These are phyloP conservation scores for Aspergillus sp. DNA, from an alignment of 2,329 filamentous ascomycete genomes.

Conservation along the genomic window DNA sequence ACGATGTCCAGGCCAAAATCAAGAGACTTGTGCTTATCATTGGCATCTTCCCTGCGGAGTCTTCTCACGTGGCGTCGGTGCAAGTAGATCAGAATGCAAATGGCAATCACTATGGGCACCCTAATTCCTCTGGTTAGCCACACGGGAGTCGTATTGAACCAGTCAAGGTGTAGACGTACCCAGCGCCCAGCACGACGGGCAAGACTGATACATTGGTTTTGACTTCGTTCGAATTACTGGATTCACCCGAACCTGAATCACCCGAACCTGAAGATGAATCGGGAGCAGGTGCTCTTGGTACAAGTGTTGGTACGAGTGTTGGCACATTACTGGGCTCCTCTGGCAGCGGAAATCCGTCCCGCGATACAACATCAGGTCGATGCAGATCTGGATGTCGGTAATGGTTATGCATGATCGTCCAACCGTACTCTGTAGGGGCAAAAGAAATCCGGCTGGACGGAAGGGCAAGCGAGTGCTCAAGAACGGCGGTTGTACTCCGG, in stretches of 20 bases:
- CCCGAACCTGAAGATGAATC: conserved; percentile 12
- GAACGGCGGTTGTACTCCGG: too few relatives aligned
- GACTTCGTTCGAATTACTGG: conserved; percentile 34
- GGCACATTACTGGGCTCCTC: conserved; percentile 12
- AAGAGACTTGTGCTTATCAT: conserved; percentile 81
- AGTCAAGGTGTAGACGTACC: conserved; percentile 52
- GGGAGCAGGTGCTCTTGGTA: conserved; percentile 19
- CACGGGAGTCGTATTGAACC: background rate
- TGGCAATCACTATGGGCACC: conserved; percentile 62
- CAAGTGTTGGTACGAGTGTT: conserved; percentile 18
- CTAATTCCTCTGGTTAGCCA: conserved; percentile 42
- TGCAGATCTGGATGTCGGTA: conserved; percentile 13
- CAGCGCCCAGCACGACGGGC: conserved; percentile 60
- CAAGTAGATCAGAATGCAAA: conserved; percentile 62
- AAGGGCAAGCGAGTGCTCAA: too few relatives aligned
- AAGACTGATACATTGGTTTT: conserved; percentile 53
- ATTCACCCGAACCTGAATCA: conserved; percentile 26
- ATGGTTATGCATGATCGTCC: conserved; percentile 17
- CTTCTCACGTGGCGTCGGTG: conserved; percentile 70
- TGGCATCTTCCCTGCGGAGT: conserved; percentile 65
- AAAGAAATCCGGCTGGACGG: background rate
- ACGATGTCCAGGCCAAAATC: conserved; percentile 75
- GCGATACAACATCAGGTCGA: conserved; percentile 21
- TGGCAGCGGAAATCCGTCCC: conserved; percentile 16
- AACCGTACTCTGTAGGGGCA: background rate